Base-by-base conservation (phyloP, 345 rosid species). In the Erodium maritimum region DNA sequence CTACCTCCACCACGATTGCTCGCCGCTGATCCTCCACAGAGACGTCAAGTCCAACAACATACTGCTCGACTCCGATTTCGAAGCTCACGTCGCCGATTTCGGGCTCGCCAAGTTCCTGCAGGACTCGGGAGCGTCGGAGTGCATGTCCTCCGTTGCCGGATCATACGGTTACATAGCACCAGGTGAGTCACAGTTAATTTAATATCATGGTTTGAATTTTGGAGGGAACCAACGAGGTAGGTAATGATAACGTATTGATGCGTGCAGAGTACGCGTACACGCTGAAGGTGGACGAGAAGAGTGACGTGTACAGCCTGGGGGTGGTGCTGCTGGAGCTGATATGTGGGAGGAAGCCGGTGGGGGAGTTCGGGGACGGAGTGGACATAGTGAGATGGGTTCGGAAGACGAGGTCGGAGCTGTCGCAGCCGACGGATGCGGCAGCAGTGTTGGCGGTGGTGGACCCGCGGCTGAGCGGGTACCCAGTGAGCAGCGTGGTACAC, bases 151-250 rank as follows among this genome's bases (percentile, higher is more conserved):
- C 9, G 71, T 91, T 3, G 97, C 96, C 18, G 97, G 97, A 21
- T 91, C 96, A 14, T 91, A 88, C 50, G 97, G 97, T 19, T 91
- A 91, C 80, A 91, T 91, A 21, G 96, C 97, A 0, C 97, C 97
- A 76, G 96, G 97, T 91, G 42, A 13, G 34, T 29, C 34, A n/a
- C n/a, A n/a, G n/a, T n/a, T n/a, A n/a, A 29, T 3, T 29, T 29
- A 8, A 29, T 29, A 29, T 8, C 34, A 29, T 5, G 4, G 10
- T 37, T 37, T 37, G 46, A 37, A 37, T 37, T 37, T 37, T 37
- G 46, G 46, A 37, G 46, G 46, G 46, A 37, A 37, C 10, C 2
- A 37, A 37, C 7, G 33, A 25, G 33, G 7, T 25, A 7, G 33
- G 4, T 37, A 37, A 4, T 37, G 4, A 37, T 37, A 37, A 17